phyloP scores from a whole-genome alignment of 2,329 filamentous ascomycete species.

The Dactylella cylindrospora region DNA sequence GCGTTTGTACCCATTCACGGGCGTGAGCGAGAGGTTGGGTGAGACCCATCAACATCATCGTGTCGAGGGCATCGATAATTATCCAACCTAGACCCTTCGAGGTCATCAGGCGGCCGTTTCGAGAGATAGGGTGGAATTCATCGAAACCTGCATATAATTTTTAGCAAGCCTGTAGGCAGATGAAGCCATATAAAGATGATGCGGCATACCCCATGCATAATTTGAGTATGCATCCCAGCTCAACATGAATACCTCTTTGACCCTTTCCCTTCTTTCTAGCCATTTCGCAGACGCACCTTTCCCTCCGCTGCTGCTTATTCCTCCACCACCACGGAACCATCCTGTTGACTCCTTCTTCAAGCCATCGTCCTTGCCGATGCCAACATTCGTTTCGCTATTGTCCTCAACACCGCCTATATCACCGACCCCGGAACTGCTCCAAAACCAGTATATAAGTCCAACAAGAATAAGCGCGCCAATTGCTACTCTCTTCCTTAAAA shows the following conservation, averaged over 20 bases:
- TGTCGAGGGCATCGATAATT: slow-evolving; percentile 93
- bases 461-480: slow-evolving; percentile 12
- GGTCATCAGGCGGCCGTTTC: slow-evolving; percentile 79
- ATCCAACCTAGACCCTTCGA: slow-evolving; percentile 93
- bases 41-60: slow-evolving; percentile 96
- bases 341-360: slow-evolving; percentile 62
- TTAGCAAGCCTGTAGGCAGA: slow-evolving; percentile 32
- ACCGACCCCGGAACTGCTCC: neutral
- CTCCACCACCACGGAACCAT: slow-evolving; percentile 55
- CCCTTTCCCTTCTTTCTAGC: slow-evolving; percentile 73
- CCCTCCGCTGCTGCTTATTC: slow-evolving; percentile 48
- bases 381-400: slow-evolving; percentile 49
- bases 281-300: slow-evolving; percentile 63
- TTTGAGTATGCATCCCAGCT: slow-evolving; percentile 93
- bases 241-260: slow-evolving; percentile 83
- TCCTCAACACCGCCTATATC: slow-evolving; percentile 55
- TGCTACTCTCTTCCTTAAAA: slow-evolving; percentile 54
- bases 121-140: slow-evolving; percentile 80
- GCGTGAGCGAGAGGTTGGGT: slow-evolving; percentile 82
- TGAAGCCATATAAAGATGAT: neutral
- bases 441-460: slow-evolving; percentile 45
- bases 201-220: slow-evolving; percentile 82
- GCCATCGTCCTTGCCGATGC: slow-evolving; percentile 53
- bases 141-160: slow-evolving; percentile 65
- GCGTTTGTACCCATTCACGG: slow-evolving; percentile 80